Evolutionary conservation across 768 basidiomycete genomes (phyloP).

Genomic region (Suillus variegatus): DNA sequence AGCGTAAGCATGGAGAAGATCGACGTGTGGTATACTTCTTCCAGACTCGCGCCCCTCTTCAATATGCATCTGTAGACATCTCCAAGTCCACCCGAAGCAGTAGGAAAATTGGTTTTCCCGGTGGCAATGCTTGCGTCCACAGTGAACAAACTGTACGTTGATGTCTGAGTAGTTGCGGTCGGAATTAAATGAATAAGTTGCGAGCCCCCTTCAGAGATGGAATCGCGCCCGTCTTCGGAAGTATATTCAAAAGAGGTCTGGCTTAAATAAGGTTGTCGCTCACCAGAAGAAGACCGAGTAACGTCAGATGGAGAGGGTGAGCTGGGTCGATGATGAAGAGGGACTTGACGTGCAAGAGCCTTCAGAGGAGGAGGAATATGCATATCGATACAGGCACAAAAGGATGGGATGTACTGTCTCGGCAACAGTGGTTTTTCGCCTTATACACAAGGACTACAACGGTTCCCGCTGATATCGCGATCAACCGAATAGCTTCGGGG

Average conservation of each 20-base stretch:
- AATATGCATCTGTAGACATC: conserved; percentile 41
- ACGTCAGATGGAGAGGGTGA: neutral
- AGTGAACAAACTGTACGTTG: neutral
- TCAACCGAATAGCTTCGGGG: neutral
- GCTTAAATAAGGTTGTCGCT: neutral
- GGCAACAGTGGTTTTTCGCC: too few relatives aligned
- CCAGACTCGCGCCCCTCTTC: neutral
- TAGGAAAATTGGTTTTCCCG: neutral
- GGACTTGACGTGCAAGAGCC: neutral
- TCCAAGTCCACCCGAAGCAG: conserved; percentile 39
- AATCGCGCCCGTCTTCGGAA: neutral
- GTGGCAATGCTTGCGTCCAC: too few relatives aligned
- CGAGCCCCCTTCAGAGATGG: neutral
- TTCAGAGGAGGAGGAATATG: neutral
- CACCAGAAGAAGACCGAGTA: neutral
- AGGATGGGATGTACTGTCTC: neutral
- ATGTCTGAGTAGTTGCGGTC: neutral
- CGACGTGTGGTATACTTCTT: neutral
- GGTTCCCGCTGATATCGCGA: neutral
- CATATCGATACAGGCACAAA: neutral
- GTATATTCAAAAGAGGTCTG: neutral
- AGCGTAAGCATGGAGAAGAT: neutral
- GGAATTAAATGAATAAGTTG: neutral
- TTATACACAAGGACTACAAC: neutral
- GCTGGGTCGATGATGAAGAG: neutral